phyloP scores from a whole-genome alignment of 768 basidiomycete species.

The Boletus speciosus region DNA sequence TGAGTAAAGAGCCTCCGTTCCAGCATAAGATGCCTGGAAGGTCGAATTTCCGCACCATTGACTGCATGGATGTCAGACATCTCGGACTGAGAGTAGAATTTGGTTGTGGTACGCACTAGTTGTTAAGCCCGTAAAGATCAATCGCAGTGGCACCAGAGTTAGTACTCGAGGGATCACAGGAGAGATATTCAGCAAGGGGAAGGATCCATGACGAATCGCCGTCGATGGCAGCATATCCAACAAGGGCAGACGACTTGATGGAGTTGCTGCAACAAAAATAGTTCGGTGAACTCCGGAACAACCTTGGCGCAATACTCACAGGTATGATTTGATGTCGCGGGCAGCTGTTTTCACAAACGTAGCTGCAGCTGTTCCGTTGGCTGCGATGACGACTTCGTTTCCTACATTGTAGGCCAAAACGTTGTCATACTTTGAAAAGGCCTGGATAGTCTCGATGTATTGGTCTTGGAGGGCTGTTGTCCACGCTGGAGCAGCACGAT shows the following conservation, averaged over 20 bases:
- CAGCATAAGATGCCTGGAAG: slow-evolving; percentile 54
- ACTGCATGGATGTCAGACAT: slow-evolving; percentile 38
- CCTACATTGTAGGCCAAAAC: slow-evolving; percentile 88
- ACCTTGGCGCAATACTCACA: slow-evolving; percentile 44
- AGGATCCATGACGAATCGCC: slow-evolving; percentile 59
- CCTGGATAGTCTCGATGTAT: slow-evolving; percentile 75
- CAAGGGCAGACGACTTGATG: slow-evolving; percentile 59
- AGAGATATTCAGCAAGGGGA: slow-evolving; percentile 72
- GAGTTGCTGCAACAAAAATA: slow-evolving; percentile 44
- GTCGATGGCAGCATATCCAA: slow-evolving; percentile 86
- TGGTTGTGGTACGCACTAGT: slow-evolving; percentile 55
- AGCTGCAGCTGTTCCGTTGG: slow-evolving; percentile 56
- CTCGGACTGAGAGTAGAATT: not conserved
- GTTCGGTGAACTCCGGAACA: not conserved
- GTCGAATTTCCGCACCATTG: slow-evolving; percentile 77
- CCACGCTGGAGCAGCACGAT: slow-evolving; percentile 73
- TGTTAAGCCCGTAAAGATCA: slow-evolving; percentile 85
- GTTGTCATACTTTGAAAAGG: slow-evolving; percentile 84
- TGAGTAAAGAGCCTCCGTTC: slow-evolving; percentile 51
- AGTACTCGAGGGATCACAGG: slow-evolving; percentile 58
- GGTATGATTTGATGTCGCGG: slow-evolving; percentile 81
- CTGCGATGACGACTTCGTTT: slow-evolving; percentile 68
- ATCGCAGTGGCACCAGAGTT: slow-evolving; percentile 62
- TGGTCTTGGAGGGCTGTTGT: slow-evolving; percentile 73
- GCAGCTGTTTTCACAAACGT: slow-evolving; percentile 90